These are phyloP conservation scores for Trifolium subterraneum DNA, from an alignment of 306 rosid species.

Conservation along the genomic window DNA sequence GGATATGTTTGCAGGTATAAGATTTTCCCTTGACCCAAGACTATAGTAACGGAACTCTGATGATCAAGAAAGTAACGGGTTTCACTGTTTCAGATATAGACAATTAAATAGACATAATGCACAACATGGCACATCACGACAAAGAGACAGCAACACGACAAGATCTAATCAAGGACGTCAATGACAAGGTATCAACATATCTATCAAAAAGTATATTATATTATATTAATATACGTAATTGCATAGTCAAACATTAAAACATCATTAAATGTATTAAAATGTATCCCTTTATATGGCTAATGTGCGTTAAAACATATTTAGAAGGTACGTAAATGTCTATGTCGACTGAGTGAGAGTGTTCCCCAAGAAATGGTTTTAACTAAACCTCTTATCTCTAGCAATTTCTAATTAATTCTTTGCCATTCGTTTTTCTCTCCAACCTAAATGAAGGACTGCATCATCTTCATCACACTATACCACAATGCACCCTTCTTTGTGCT, in stretches of 20 bases:
- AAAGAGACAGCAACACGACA: slow-evolving; percentile 9
- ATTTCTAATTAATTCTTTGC: background rate
- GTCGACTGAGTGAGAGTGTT: background rate
- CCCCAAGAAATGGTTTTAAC: slow-evolving; percentile 6
- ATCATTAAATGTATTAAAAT: slow-evolving; percentile 30
- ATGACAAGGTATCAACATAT: background rate
- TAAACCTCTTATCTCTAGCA: slow-evolving; percentile 13
- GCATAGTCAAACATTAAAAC: slow-evolving; percentile 20
- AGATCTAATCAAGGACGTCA: background rate
- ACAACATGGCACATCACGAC: background rate
- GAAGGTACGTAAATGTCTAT: background rate
- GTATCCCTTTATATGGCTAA: background rate
- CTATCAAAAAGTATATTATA: background rate
- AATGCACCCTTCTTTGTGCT: no score
- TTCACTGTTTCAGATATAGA: background rate
- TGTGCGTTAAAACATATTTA: slow-evolving; percentile 15
- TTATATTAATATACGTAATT: background rate
- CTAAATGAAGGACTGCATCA: no score
- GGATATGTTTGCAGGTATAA: background rate
- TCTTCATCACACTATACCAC: no score
- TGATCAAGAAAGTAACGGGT: slow-evolving; percentile 30
- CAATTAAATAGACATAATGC: background rate
- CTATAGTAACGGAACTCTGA: background rate
- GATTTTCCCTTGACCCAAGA: background rate
- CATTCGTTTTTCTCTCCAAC: no score